Percentiles rank a stretch among this genome's conserved stretches.
Conservation (phyloP, 495 filamentous ascomycete genomes). For the Aspergillus mulundensis region DNA sequence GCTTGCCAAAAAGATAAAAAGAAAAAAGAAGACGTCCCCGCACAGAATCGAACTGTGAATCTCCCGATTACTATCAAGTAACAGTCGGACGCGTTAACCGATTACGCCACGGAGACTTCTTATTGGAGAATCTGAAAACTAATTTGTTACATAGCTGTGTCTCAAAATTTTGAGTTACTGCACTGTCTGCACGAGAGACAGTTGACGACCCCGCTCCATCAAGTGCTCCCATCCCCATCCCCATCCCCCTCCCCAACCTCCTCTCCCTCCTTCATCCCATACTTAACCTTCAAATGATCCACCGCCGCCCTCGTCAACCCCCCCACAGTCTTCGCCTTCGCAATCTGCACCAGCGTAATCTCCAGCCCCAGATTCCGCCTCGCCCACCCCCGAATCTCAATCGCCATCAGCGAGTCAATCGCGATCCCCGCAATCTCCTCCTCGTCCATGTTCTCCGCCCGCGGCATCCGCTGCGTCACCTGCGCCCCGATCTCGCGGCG, state of each 20-base stretch:
- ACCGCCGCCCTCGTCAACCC: neutral
- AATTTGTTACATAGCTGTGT: too few species aligned
- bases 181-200: too few species aligned
- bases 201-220: too few species aligned
- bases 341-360: conserved; percentile 3
- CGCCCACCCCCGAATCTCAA: conserved; percentile 6
- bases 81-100: too few species aligned
- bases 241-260: neutral
- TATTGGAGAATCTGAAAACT: too few species aligned
- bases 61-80: too few species aligned
- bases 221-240: too few species aligned
- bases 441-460: neutral
- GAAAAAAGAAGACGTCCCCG: too few species aligned
- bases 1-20: too few species aligned
- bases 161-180: too few species aligned
- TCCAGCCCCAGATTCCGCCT: neutral
- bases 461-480: conserved; percentile 2
- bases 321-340: conserved; percentile 2
- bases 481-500: conserved; percentile 1
- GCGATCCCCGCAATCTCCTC: conserved; percentile 1
- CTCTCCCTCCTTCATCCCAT: neutral
- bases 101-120: too few species aligned
- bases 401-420: conserved; percentile 5
- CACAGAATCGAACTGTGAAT: too few species aligned
- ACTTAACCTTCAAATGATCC: conserved; percentile 1